Percentiles rank a stretch among this genome's conserved stretches.
These are phyloP conservation scores for Sporothrix dimorphospora DNA, from an alignment of 2,329 filamentous ascomycete genomes.

Conservation along the genomic window DNA sequence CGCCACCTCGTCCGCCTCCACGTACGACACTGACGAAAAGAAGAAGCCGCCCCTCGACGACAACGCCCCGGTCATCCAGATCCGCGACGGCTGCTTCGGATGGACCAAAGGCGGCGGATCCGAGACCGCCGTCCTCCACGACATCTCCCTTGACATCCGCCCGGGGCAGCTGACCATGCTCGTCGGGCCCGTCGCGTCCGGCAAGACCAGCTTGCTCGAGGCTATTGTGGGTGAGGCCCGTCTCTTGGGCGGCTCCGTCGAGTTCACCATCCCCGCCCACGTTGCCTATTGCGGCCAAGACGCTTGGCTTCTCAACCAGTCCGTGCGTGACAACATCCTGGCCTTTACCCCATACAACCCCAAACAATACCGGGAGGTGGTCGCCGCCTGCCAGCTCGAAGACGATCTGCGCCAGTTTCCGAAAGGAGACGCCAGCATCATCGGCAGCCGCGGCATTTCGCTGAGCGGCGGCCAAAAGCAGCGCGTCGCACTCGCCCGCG, in stretches of 20 bases:
- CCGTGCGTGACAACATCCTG: conserved; percentile 46
- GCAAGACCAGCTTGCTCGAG: conserved; percentile 48
- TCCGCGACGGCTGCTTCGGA: conserved; percentile 25
- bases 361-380: conserved; percentile 37
- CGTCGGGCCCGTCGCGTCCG: conserved; percentile 48
- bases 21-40: not conserved
- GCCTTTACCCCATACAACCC: conserved; percentile 34
- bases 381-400: conserved; percentile 33
- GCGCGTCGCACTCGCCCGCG: conserved; percentile 48
- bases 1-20: not conserved
- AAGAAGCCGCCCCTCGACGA: not conserved
- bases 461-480: conserved; percentile 41
- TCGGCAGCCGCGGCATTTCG: conserved; percentile 38
- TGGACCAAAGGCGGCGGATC: conserved; percentile 24
- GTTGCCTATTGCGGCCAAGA: conserved; percentile 50
- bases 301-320: conserved; percentile 49
- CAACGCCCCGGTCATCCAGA: conserved; percentile 15
- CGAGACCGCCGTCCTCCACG: conserved; percentile 15
- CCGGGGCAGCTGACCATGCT: conserved; percentile 41
- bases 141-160: conserved; percentile 25
- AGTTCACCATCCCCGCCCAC: conserved; percentile 34
- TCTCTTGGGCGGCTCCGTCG: conserved; percentile 37
- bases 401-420: conserved; percentile 33
- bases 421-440: conserved; percentile 35
- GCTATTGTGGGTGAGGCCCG: conserved; percentile 45